Base-by-base conservation (phyloP, 257 asterid species). In the Fraxinus cuspidata region DNA sequence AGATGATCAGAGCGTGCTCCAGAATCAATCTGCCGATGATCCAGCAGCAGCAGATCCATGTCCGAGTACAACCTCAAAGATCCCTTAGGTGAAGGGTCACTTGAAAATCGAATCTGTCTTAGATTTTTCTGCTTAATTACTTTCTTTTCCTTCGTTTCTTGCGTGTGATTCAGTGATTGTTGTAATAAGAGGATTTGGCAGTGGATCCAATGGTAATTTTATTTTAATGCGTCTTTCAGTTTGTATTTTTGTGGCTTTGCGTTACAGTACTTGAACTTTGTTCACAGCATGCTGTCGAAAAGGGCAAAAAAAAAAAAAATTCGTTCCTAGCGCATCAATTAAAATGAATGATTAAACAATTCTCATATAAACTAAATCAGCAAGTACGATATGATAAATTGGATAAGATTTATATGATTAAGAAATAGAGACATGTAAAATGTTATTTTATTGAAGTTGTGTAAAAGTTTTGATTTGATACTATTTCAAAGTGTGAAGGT, bases 1-100 rank as follows among this genome's bases (percentile, higher is more conserved):
- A 87, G 81, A 78, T 91, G 72, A 89, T 87, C 64, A 92, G 93
- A 0, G 81, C 97, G 0, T 95, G 99, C 78, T 90, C 98, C 0
- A 81, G 96, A 74, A 34, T 88, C 8, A 90, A 91, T 68, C 77
- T 91, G 28, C 90, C 85, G 80, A 83, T 87, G 88, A 7, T 25
- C 34, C 34, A 23, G 81, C 81, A 79, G 60, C 88, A 85, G 83
- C 69, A 63, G 37, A 84, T 86, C 80, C 86, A 88, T 13, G 75
- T 82, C 60, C 34, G 68, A 11, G 86, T 85, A 37, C 92, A 83
- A 67, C 89, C 87, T 53, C 67, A 10, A 11, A 7, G 56, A 15
- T 15, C 11, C 11, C n/a, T 25, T 10, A 63, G 69, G 69, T 25
- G 32, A 23, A 60, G 31, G 31, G 15, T 60, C 32, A 3, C n/a